These are phyloP conservation scores for Salicornia ramosissima DNA, from an alignment of 148 eudicot species.

Conservation along the genomic window DNA sequence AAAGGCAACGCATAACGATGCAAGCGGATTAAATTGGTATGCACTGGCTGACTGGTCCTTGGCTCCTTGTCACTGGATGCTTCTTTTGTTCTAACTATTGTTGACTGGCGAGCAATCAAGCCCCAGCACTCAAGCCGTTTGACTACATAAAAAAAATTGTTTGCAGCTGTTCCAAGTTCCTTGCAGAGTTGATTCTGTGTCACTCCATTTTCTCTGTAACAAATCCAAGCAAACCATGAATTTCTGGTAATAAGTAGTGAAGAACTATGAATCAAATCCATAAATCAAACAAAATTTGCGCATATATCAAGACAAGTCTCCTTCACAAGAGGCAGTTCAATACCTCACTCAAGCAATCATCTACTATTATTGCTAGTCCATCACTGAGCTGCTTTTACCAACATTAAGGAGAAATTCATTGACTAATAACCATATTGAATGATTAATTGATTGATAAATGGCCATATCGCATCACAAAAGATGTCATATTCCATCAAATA, in stretches of 20 bases:
- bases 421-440: too few species aligned
- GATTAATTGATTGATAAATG: too few species aligned
- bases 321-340: not conserved
- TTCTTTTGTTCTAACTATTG: slow-evolving; percentile 72
- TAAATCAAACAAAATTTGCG: too few species aligned
- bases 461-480: too few species aligned
- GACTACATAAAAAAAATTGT: slow-evolving; percentile 65
- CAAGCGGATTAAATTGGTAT: slow-evolving; percentile 77
- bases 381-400: slow-evolving; percentile 2
- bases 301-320: slow-evolving; percentile 7
- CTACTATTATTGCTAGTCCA: not conserved
- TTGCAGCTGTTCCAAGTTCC: slow-evolving; percentile 58
- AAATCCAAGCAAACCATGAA: slow-evolving; percentile 11
- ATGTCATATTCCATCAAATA: not conserved
- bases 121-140: slow-evolving; percentile 82
- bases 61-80: slow-evolving; percentile 36
- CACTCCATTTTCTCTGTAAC: slow-evolving; percentile 64
- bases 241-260: too few species aligned
- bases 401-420: not conserved
- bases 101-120: slow-evolving; percentile 70
- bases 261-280: too few species aligned
- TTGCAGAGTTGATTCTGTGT: slow-evolving; percentile 76
- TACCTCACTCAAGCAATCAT: not conserved
- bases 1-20: slow-evolving; percentile 81
- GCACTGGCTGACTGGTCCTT: slow-evolving; percentile 46